These are phyloP conservation scores for Emmonsiellopsis sp. DNA, from an alignment of 2,329 filamentous ascomycete species.

Conservation along the genomic window DNA sequence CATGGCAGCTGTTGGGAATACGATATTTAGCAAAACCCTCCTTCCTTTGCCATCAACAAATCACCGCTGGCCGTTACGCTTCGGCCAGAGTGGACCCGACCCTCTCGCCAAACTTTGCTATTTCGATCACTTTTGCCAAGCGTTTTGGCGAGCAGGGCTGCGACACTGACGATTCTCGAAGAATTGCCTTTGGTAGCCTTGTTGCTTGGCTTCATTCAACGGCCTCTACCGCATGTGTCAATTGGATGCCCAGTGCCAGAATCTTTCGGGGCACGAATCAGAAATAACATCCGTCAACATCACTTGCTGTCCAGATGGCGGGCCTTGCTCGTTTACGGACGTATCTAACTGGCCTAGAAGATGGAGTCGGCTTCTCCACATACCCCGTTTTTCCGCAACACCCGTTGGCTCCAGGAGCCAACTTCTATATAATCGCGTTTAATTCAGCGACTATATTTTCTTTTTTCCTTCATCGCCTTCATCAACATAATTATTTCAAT, in stretches of 20 bases:
- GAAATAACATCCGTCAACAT: neutral
- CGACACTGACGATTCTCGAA: neutral
- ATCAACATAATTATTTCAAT: too few relatives aligned
- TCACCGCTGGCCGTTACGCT: neutral
- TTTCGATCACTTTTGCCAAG: slow-evolving; percentile 1
- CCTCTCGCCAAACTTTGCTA: slow-evolving; percentile 1
- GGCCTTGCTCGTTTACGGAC: neutral
- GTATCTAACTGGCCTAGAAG: neutral
- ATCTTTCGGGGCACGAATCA: too few relatives aligned
- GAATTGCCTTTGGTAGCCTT: neutral
- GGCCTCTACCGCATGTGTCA: too few relatives aligned
- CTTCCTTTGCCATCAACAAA: neutral
- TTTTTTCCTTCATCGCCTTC: too few relatives aligned
- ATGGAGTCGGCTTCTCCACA: neutral
- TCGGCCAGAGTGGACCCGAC: neutral
- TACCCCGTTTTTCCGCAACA: neutral
- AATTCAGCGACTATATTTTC: too few relatives aligned
- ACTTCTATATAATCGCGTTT: neutral
- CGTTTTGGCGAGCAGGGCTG: neutral
- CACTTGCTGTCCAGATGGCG: neutral
- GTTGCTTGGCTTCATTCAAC: too few relatives aligned
- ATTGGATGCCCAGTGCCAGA: too few relatives aligned
- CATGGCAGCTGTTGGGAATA: too few relatives aligned
- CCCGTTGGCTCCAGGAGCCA: neutral
- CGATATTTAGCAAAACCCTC: too few relatives aligned